Percentiles rank a stretch among this genome's conserved stretches.
These are phyloP conservation scores for Fusarium liriodendri DNA, from an alignment of 2,329 filamentous ascomycete genomes.

Conservation along the genomic window DNA sequence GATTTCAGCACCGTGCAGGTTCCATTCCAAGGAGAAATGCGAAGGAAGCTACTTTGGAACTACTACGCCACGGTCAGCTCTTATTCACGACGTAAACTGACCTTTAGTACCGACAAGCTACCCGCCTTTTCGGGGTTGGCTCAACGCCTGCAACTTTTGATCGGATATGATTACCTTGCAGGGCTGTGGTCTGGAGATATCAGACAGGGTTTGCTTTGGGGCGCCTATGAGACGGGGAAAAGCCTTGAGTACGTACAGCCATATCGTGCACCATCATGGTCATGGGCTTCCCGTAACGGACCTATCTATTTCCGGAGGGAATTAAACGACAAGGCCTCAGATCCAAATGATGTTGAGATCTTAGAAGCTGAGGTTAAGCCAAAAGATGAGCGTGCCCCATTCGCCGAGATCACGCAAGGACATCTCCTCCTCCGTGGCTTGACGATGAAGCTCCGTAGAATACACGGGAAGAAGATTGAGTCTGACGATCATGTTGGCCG, in stretches of 20 bases:
- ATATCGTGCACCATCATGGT: constrained; percentile 12
- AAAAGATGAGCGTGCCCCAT: background rate
- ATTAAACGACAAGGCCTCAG: background rate
- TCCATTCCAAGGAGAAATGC: background rate
- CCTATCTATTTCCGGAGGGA: background rate
- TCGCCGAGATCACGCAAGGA: background rate
- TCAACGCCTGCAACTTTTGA: background rate
- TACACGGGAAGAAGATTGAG: background rate
- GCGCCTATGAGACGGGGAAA: background rate
- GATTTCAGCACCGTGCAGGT: background rate
- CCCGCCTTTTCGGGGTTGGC: constrained; percentile 6
- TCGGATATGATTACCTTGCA: background rate
- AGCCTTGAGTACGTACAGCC: background rate
- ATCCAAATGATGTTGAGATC: background rate
- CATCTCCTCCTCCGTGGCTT: background rate
- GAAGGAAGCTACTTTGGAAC: background rate
- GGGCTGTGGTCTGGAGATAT: constrained; percentile 1
- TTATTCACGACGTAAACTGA: background rate
- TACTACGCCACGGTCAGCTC: background rate
- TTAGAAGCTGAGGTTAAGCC: background rate
- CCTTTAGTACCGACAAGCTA: constrained; percentile 4
- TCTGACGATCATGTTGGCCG: background rate
- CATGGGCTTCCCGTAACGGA: background rate
- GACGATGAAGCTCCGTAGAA: background rate
- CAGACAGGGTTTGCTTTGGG: constrained; percentile 1